Evolutionary conservation across 805 yeast species (phyloP).

Genomic region (Kluyveromyces nonfermentans): DNA sequence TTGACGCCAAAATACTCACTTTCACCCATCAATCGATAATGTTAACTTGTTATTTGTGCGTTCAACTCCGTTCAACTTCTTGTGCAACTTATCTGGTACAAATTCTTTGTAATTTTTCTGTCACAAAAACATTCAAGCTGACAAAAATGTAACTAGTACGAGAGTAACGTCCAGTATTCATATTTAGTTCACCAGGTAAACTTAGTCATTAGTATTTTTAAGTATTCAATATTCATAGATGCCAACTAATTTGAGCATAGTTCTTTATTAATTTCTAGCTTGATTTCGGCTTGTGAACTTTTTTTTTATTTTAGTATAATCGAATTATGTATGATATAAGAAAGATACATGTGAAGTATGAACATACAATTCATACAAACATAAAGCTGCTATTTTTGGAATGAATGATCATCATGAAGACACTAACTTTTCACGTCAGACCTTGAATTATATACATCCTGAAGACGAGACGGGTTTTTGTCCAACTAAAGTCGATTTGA

Average conservation of each 20-base stretch:
- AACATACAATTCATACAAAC: not conserved
- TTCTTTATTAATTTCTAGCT: no score
- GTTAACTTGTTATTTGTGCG: not conserved
- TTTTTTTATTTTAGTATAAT: no score
- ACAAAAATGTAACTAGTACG: no score
- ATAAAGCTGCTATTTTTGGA: not conserved
- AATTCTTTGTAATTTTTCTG: not conserved
- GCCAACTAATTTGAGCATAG: no score
- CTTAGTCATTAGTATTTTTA: no score
- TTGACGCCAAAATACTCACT: not conserved
- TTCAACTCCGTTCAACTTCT: not conserved
- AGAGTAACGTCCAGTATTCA: no score
- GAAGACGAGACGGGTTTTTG: not conserved
- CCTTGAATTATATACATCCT: not conserved
- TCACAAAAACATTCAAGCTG: no score
- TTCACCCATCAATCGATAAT: not conserved
- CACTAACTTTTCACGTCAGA: not conserved
- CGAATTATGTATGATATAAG: no score
- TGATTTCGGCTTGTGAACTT: no score
- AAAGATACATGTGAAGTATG: no score
- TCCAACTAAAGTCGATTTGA: not conserved
- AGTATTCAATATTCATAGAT: no score
- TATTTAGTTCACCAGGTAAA: no score
- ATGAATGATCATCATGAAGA: not conserved
- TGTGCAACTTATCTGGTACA: not conserved